A percentile compares a stretch with the other conserved stretches of the same genome.
phyloP scores from a whole-genome alignment of 257 asterid species.

The Gentiana dahurica region DNA sequence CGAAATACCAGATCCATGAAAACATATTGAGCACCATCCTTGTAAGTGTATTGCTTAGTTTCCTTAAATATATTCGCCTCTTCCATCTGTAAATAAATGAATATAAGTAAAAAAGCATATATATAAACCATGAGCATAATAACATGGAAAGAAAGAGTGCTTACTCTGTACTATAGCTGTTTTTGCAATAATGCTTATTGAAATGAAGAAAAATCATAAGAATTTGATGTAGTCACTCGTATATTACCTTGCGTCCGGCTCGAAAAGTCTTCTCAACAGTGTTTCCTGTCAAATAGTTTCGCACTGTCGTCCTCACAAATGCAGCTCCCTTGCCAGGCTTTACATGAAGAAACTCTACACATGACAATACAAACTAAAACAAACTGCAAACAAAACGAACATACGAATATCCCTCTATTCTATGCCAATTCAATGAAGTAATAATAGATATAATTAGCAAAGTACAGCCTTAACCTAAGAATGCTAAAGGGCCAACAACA shows the following conservation, averaged over 20 bases:
- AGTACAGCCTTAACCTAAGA: too few relatives aligned
- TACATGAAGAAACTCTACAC: slow-evolving; percentile 84
- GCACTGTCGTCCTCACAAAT: slow-evolving; percentile 77
- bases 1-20: slow-evolving; percentile 83
- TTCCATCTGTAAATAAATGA: slow-evolving; percentile 50
- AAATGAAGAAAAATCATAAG: slow-evolving; percentile 4
- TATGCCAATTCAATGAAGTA: too few relatives aligned
- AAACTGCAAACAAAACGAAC: neutral
- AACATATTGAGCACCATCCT: slow-evolving; percentile 80
- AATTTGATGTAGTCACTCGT: slow-evolving; percentile 2
- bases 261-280: slow-evolving; percentile 79
- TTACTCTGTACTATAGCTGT: neutral
- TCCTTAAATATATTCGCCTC: slow-evolving; percentile 77
- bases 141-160: neutral
- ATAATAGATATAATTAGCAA: too few relatives aligned
- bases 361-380: slow-evolving; percentile 11
- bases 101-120: neutral
- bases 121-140: neutral
- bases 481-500: too few relatives aligned
- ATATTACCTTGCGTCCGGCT: slow-evolving; percentile 88
- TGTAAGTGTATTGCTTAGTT: slow-evolving; percentile 83
- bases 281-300: slow-evolving; percentile 76
- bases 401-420: neutral
- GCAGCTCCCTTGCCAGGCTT: slow-evolving; percentile 99
- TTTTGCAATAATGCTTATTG: neutral